Conservation (phyloP, 441 rosid genomes). For the Metrosideros polymorpha region DNA sequence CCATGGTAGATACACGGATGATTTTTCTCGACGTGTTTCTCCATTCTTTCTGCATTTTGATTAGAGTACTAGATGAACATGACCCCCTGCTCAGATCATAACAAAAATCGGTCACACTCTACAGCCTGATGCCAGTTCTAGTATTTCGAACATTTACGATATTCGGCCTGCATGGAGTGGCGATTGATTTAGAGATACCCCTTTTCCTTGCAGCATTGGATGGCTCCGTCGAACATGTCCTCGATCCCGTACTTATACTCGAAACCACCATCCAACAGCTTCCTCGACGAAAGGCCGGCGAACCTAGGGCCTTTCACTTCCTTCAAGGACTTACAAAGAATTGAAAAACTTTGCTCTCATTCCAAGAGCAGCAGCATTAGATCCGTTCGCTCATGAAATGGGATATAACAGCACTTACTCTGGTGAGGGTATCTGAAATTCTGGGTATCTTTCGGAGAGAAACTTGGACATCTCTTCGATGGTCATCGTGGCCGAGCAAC, state of each 20-base stretch:
- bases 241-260: not conserved
- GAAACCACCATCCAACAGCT: not conserved
- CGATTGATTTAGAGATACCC: not conserved
- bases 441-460: conserved; percentile 9
- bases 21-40: not conserved
- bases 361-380: not conserved
- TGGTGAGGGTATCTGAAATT: conserved; percentile 11
- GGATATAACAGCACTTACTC: conserved; percentile 16
- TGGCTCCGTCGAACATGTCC: not conserved
- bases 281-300: not conserved
- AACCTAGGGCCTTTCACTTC: not conserved
- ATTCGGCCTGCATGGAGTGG: not conserved
- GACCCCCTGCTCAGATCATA: not conserved
- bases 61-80: not conserved
- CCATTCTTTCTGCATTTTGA: not conserved
- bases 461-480: not conserved
- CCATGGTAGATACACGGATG: not conserved
- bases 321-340: conserved; percentile 2
- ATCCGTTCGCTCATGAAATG: not conserved
- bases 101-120: not conserved
- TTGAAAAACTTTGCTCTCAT: not conserved
- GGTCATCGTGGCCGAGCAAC: not conserved
- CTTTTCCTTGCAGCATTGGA: not conserved
- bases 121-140: not conserved
- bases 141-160: not conserved